A percentile compares a stretch with the other conserved stretches of the same genome.
These are phyloP conservation scores for Dothideomycetes sp. DNA, from an alignment of 2,329 filamentous ascomycete genomes.

Conservation along the genomic window DNA sequence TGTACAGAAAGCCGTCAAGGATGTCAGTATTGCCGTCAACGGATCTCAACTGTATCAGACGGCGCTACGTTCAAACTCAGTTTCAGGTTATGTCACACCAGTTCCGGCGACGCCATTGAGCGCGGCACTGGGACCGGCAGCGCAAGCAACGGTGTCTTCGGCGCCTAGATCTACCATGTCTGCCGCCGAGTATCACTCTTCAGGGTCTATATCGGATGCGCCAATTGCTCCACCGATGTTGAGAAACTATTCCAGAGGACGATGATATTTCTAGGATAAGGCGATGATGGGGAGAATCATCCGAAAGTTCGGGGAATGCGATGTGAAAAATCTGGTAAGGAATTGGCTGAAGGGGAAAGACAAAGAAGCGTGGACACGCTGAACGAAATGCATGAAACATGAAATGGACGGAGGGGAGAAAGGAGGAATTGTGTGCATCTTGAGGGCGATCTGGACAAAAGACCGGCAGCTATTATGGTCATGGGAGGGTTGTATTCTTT, in stretches of 20 bases:
- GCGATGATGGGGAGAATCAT: too few relatives aligned
- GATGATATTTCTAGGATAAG: too few relatives aligned
- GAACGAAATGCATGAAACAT: too few relatives aligned
- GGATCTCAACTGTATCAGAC: slow-evolving; percentile 52
- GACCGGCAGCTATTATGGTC: too few relatives aligned
- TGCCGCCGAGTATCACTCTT: slow-evolving; percentile 9
- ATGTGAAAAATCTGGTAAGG: too few relatives aligned
- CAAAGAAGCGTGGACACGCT: too few relatives aligned
- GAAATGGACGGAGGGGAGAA: too few relatives aligned
- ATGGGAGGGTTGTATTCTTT: too few relatives aligned
- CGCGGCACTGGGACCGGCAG: slow-evolving; percentile 78
- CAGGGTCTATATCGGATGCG: slow-evolving; percentile 8
- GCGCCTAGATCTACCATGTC: slow-evolving; percentile 35
- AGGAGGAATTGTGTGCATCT: too few relatives aligned
- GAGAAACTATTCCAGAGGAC: slow-evolving; percentile 3
- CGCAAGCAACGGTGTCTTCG: slow-evolving; percentile 77
- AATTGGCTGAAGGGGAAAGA: too few relatives aligned
- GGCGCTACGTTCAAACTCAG: slow-evolving; percentile 10
- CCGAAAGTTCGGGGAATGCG: too few relatives aligned
- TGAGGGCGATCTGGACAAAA: too few relatives aligned
- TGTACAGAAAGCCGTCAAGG: slow-evolving; percentile 73
- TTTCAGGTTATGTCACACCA: slow-evolving; percentile 41
- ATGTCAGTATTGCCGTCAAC: slow-evolving; percentile 65
- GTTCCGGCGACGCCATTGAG: slow-evolving; percentile 82
- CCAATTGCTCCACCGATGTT: slow-evolving; percentile 7